phyloP scores from a whole-genome alignment of 768 basidiomycete genomes.

The Lactarius sp. region DNA sequence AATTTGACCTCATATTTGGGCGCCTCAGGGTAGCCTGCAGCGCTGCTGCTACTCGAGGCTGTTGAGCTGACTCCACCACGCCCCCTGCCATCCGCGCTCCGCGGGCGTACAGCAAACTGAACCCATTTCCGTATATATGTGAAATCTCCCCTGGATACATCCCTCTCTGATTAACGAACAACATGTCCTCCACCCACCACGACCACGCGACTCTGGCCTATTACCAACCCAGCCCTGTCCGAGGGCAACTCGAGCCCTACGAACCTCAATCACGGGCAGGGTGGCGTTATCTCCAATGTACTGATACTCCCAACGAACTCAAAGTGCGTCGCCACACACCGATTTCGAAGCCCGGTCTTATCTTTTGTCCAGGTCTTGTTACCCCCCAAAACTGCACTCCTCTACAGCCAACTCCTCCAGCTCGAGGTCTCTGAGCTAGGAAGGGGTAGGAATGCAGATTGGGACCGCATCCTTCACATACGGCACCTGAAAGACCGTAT shows the following conservation, averaged over 20 bases:
- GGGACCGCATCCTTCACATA: slow-evolving; percentile 68
- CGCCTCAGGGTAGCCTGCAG: not conserved
- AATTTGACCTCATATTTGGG: slow-evolving; percentile 4
- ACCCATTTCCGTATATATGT: slow-evolving; percentile 1
- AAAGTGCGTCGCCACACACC: slow-evolving; percentile 40
- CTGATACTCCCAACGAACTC: slow-evolving; percentile 71
- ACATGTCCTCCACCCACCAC: slow-evolving; percentile 20
- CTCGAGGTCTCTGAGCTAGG: slow-evolving; percentile 57
- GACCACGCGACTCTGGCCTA: slow-evolving; percentile 40
- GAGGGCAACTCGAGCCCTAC: slow-evolving; percentile 70
- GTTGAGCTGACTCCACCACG: not conserved
- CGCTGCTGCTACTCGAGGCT: not conserved
- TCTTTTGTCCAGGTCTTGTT: slow-evolving; percentile 52
- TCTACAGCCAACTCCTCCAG: slow-evolving; percentile 63
- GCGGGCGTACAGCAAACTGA: not conserved
- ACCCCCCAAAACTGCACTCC: slow-evolving; percentile 58
- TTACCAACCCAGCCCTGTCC: slow-evolving; percentile 58
- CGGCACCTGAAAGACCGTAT: slow-evolving; percentile 77
- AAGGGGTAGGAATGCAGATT: slow-evolving; percentile 51
- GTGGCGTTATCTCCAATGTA: slow-evolving; percentile 70
- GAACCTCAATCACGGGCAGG: slow-evolving; percentile 49
- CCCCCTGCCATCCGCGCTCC: not conserved
- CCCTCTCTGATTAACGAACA: slow-evolving; percentile 1
- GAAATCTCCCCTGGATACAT: not conserved
- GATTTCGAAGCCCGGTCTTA: slow-evolving; percentile 7